Evolutionary conservation across 2,329 filamentous ascomycete species (phyloP).

Genomic region (Claviceps purpurea): DNA sequence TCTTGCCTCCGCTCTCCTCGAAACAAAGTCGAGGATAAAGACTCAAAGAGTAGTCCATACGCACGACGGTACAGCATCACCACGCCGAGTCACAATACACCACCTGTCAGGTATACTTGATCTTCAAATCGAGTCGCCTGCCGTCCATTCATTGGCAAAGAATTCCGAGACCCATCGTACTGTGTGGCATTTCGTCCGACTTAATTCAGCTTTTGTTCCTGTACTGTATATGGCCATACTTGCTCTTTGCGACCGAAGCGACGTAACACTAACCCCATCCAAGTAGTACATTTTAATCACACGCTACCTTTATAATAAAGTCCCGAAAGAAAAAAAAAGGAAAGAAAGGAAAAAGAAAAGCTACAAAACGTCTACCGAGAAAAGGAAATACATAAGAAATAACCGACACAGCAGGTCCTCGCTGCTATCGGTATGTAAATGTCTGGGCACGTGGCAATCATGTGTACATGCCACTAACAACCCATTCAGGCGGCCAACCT

Average conservation of each 20-base stretch:
- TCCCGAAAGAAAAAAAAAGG: neutral
- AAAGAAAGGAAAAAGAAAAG: neutral
- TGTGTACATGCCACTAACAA: neutral
- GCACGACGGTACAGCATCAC: slow-evolving; percentile 12
- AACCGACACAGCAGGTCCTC: neutral
- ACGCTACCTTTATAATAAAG: neutral
- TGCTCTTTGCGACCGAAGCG: slow-evolving; percentile 7
- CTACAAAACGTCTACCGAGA: neutral
- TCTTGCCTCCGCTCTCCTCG: no score
- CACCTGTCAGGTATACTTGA: slow-evolving; percentile 4
- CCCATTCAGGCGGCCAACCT: neutral
- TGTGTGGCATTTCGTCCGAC: slow-evolving; percentile 4
- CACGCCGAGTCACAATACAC: slow-evolving; percentile 15
- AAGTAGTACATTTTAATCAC: slow-evolving; percentile 1
- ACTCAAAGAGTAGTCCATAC: slow-evolving; percentile 11
- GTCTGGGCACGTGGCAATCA: neutral
- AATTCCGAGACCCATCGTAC: slow-evolving; percentile 9
- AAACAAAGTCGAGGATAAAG: neutral
- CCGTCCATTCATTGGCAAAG: slow-evolving; percentile 30
- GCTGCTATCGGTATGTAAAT: slow-evolving; percentile 2
- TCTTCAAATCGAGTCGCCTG: slow-evolving; percentile 12
- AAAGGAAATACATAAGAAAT: neutral
- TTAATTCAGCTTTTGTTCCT: slow-evolving; percentile 2
- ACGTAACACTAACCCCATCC: slow-evolving; percentile 2
- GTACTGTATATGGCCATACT: slow-evolving; percentile 9